Base-by-base conservation (phyloP, 2,329 filamentous ascomycete genomes). In the Sclerotinia sclerotiorum region DNA sequence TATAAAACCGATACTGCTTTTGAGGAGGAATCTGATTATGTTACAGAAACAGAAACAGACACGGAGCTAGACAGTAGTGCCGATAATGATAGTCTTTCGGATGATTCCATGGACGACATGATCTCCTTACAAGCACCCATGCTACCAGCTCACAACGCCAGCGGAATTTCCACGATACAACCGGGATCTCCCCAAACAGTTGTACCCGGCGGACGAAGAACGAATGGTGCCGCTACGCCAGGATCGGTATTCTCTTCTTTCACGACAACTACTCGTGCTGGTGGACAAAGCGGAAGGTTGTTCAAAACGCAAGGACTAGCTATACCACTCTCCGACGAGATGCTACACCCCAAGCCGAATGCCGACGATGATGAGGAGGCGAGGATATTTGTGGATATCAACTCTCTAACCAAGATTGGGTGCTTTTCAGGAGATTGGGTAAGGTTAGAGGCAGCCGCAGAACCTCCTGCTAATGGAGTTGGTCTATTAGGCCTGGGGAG, bases 401-500 rank as follows among this genome's bases (percentile, higher is more conserved):
- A 87, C 68, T 92, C 92, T 1, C 80, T 99, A 27, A 90, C 92
- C 19, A 93, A 94, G 73, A 90, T 99, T 66, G 94, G 94, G 21
- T 98, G 94, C 79, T 99, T 99, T 77, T 98, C 94, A 0, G 95
- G 95, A 42, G 95, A 99, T 77, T 99, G 95, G 95, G 93, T 97
- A 15, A 89, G 90, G 29, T 83, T 97, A 15, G 93, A 97, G 79
- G 84, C 87, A 7, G 86, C 91, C 0, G 85, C 91, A 72, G 92
- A 93, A 76, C 90, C 92, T 69, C 90, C 86, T 29, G 81, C 83
- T 21, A 90, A 87, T 77, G 90, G 84, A 24, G 87, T 87, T 72
- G 90, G 85, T 63, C 81, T 85, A 0, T 90, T 89, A 81, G 89
- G 89, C 2, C 82, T 93, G 4, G 88, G 87, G 29, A 88, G 87